Base-by-base conservation (phyloP, 148 eudicot species). In the Hydrangea macrophylla region DNA sequence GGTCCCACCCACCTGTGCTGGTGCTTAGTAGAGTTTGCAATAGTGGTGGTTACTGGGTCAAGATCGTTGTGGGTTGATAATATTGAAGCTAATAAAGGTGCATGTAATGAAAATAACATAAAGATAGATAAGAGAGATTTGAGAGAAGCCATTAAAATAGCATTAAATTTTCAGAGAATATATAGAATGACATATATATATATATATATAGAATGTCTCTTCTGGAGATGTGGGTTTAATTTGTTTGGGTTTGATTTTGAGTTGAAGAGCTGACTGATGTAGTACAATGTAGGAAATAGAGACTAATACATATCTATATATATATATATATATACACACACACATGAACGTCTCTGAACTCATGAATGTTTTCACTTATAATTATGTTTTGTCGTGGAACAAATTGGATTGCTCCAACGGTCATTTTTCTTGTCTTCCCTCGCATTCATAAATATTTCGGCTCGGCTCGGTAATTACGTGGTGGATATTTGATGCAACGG, bases 1-100 rank as follows among this genome's bases (percentile, higher is more conserved):
- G 98, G 98, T 30, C 89, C 80, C 23, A 81, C 84, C 90, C 96
- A 88, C 48, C 63, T 79, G 60, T 64, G 80, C 45, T 69, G 84
- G 39, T 69, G 80, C 40, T 44, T 64, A 23, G 73, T 56, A 51
- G 37, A 31, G 58, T 61, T 68, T 6, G 70, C 20, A 35, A 32
- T 58, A 1, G 27, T 9, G 45, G 22, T 32, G 18, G 12, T 18
- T n/a, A 8, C 15, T 30, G 53, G 15, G 13, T 42, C 5, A 7
- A 48, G 6, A 0, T 15, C 6, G 53, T 48, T 15, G 6, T 2
- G 53, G 6, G n/a, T n/a, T 44, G 39, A 72, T 48, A 4, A 54
- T 72, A n/a, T 62, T 23, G 63, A 40, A 9, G 65, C 85, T 70
- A 62, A 70, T 58, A 81, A 35, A n/a, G 62, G 56, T 48, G 40